These are phyloP conservation scores for Psilocybe cyanescens DNA, from an alignment of 768 basidiomycete genomes.

Conservation along the genomic window DNA sequence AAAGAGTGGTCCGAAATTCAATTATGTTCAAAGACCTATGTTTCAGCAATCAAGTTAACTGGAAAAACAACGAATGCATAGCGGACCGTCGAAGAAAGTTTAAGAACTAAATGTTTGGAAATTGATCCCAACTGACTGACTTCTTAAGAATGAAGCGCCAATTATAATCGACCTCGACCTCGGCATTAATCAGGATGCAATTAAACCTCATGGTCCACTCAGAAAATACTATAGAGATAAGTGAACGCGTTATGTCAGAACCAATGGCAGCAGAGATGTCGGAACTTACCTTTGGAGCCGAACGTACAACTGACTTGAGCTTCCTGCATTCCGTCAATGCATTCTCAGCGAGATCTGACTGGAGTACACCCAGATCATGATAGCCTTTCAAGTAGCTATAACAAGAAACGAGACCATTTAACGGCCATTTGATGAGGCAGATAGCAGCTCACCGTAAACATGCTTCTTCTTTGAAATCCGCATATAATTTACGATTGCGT, in stretches of 20 bases:
- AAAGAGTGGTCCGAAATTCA: not conserved
- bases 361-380: conserved; percentile 51
- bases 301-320: conserved; percentile 39
- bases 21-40: not conserved
- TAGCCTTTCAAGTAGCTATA: conserved; percentile 67
- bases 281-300: conserved; percentile 9
- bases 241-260: not conserved
- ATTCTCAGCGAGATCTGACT: conserved; percentile 54
- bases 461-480: conserved; percentile 78
- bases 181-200: not conserved
- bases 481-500: conserved; percentile 76
- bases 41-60: not conserved
- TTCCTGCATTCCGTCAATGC: conserved; percentile 67
- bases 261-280: not conserved
- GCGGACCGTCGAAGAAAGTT: not conserved
- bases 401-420: not conserved
- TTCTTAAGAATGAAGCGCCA: too few species aligned
- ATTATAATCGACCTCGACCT: too few species aligned
- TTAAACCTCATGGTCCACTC: not conserved
- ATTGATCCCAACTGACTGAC: too few species aligned
- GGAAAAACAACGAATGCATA: not conserved
- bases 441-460: conserved; percentile 47
- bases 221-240: conserved; percentile 9
- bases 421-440: not conserved
- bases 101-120: not conserved